A percentile compares a stretch with the other conserved stretches of the same genome.
phyloP scores from a whole-genome alignment of 495 filamentous ascomycete genomes.

The Hypoxylon fuscum region DNA sequence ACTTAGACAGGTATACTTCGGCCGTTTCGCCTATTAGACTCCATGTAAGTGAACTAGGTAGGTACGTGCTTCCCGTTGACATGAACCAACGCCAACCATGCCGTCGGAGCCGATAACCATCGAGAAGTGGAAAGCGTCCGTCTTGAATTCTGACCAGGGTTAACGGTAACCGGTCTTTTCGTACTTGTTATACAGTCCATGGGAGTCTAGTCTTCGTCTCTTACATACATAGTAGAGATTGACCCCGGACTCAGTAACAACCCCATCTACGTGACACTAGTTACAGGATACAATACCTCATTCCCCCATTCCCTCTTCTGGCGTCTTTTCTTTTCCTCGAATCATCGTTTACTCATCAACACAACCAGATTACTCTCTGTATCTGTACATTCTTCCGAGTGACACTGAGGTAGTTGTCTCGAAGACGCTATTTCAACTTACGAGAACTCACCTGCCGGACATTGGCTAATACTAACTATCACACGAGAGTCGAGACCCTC shows the following conservation, averaged over 20 bases:
- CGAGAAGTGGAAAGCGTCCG: slow-evolving; percentile 13
- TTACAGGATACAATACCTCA: slow-evolving; percentile 32
- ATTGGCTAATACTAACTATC: slow-evolving; percentile 25
- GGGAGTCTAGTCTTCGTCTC: slow-evolving; percentile 18
- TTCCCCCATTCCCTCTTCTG: slow-evolving; percentile 22
- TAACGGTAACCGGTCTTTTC: slow-evolving; percentile 23
- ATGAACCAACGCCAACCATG: slow-evolving; percentile 36
- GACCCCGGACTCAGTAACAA: slow-evolving; percentile 11
- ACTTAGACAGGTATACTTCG: slow-evolving; percentile 6
- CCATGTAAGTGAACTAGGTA: slow-evolving; percentile 12
- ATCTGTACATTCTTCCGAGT: slow-evolving; percentile 25
- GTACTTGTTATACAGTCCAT: slow-evolving; percentile 15
- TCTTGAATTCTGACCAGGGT: slow-evolving; percentile 29
- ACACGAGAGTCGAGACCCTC: slow-evolving; percentile 19
- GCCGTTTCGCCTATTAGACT: slow-evolving; percentile 26
- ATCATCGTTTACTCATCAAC: slow-evolving; percentile 36
- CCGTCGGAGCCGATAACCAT: slow-evolving; percentile 38
- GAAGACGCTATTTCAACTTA: slow-evolving; percentile 23
- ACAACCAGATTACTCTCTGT: too few relatives aligned
- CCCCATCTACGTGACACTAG: slow-evolving; percentile 8
- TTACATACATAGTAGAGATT: not conserved
- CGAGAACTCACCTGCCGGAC: slow-evolving; percentile 21
- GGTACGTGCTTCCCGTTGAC: slow-evolving; percentile 32
- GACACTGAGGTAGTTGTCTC: slow-evolving; percentile 17
- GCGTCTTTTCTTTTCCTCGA: slow-evolving; percentile 26